Conservation (phyloP, 192 early-diverging fungal genomes). For the Pilaira anomala region DNA sequence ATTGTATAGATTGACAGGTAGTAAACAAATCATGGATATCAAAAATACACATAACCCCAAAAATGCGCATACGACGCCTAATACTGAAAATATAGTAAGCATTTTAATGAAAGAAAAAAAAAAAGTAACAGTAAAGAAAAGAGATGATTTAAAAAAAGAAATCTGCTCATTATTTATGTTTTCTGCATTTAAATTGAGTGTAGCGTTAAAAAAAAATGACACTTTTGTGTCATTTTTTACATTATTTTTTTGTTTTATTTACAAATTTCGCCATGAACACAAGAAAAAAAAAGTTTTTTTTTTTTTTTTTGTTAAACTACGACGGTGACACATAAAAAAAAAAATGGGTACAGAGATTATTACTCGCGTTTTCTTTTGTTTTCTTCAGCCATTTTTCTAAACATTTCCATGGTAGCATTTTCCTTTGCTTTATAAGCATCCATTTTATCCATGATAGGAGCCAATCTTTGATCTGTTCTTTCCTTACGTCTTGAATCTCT, state of each 20-base stretch:
- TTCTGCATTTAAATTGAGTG: no score
- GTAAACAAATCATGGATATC: no score
- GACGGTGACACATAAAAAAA: no score
- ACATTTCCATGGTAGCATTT: constrained; percentile 66
- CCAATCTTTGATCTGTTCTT: constrained; percentile 25
- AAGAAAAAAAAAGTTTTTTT: constrained; percentile 9
- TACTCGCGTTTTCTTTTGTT: constrained; percentile 31
- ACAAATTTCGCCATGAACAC: no score
- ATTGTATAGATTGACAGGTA: no score
- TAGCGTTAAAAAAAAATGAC: no score
- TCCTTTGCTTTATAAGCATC: constrained; percentile 64
- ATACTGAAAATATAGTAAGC: neutral
- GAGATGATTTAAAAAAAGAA: no score
- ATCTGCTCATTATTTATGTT: no score
- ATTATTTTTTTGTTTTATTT: no score
- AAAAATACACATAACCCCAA: no score
- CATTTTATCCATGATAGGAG: constrained; percentile 41
- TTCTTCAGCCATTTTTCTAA: constrained; percentile 66
- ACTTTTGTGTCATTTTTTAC: no score
- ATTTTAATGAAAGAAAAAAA: constrained; percentile 4
- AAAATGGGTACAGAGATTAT: neutral
- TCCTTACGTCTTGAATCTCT: constrained; percentile 37
- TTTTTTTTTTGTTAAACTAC: constrained; percentile 42
- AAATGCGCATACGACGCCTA: no score
- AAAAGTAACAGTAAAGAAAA: neutral